Percentiles rank a stretch among this genome's conserved stretches.
These are phyloP conservation scores for Uronychia setigera DNA, from an alignment of 73 alveolate genomes.

Conservation along the genomic window DNA sequence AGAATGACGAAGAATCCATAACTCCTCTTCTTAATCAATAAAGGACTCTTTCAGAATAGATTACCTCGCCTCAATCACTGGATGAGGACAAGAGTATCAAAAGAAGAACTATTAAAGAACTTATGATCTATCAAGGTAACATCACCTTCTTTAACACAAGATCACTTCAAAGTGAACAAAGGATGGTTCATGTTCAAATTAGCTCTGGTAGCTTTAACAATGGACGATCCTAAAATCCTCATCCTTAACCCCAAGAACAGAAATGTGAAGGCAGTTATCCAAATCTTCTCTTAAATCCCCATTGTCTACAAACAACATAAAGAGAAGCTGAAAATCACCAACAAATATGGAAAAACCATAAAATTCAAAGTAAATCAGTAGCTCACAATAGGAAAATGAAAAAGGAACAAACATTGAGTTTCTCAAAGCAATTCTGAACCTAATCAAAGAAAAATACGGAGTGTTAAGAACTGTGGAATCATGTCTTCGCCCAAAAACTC, in stretches of 20 bases:
- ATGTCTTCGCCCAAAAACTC: too few species aligned
- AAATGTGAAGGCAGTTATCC: not conserved
- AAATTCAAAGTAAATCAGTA: not conserved
- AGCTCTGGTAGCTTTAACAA: not conserved
- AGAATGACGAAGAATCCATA: too few species aligned
- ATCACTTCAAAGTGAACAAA: not conserved
- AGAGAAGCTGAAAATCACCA: not conserved
- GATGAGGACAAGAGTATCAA: not conserved
- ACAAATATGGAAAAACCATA: not conserved
- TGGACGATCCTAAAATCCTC: not conserved
- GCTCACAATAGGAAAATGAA: not conserved
- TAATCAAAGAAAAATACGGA: not conserved
- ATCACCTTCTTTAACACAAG: not conserved
- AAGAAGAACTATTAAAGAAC: not conserved
- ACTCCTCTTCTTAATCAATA: not conserved
- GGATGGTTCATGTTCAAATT: constrained; percentile 1
- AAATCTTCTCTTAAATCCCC: not conserved
- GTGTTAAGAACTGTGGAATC: too few species aligned
- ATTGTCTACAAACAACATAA: not conserved
- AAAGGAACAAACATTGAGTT: not conserved
- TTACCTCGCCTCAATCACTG: not conserved
- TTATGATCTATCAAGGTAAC: not conserved
- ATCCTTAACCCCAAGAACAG: constrained; percentile 1
- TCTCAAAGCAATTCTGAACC: not conserved
- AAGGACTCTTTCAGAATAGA: not conserved